Evolutionary conservation across 2,329 filamentous ascomycete genomes (phyloP).

Genomic region (Nemania sp.): DNA sequence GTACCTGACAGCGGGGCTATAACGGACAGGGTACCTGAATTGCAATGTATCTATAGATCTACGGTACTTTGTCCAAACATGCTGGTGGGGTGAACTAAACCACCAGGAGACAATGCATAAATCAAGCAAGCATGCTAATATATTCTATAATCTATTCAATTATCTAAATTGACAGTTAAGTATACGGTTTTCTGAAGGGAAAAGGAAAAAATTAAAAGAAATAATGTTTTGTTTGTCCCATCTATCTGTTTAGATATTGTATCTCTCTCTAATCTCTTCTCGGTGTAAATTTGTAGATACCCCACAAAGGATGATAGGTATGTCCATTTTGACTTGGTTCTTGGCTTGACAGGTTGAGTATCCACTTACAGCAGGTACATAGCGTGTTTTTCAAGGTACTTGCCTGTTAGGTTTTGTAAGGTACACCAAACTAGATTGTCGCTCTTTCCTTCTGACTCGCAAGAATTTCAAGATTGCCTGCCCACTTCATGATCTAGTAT

Average conservation of each 20-base stretch:
- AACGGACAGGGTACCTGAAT: not conserved
- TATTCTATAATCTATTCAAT: not conserved
- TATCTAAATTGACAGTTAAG: not conserved
- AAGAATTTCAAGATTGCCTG: not conserved
- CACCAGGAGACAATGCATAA: not conserved
- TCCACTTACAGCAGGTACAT: constrained; percentile 16
- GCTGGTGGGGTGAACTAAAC: no score
- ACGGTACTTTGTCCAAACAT: not conserved
- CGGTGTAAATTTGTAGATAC: not conserved
- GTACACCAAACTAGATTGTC: not conserved
- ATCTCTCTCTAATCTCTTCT: not conserved
- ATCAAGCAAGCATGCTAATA: not conserved
- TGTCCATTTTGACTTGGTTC: not conserved
- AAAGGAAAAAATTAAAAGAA: not conserved
- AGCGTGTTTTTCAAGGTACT: constrained; percentile 4
- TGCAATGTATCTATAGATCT: no score
- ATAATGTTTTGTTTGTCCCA: not conserved
- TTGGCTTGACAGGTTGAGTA: not conserved
- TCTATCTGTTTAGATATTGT: not conserved
- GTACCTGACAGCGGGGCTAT: constrained; percentile 23
- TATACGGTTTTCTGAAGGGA: not conserved
- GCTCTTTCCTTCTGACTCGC: constrained; percentile 18
- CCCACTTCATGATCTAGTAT: not conserved
- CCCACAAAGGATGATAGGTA: not conserved
- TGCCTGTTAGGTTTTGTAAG: not conserved